Evolutionary conservation across 495 filamentous ascomycete species (phyloP).

Genomic region (Neurospora sp.): DNA sequence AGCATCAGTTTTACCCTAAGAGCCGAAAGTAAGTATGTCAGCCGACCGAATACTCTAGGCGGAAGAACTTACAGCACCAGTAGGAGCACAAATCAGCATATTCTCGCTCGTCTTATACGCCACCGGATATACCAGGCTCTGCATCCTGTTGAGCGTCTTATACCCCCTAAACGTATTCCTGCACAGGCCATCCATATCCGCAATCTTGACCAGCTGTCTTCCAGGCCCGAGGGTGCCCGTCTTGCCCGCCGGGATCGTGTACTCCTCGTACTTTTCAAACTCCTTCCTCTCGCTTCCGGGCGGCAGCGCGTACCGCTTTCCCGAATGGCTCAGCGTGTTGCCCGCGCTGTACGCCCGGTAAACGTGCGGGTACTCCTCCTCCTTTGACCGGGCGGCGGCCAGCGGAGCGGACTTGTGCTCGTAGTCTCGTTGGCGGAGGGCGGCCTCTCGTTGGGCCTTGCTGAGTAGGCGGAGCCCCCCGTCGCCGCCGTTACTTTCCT

Average conservation of each 20-base stretch:
- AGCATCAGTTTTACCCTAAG: constrained; percentile 84
- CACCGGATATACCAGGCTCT: constrained; percentile 90
- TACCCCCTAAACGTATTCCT: constrained; percentile 89
- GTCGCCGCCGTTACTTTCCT: constrained; percentile 24
- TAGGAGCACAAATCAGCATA: constrained; percentile 97
- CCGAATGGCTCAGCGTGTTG: constrained; percentile 66
- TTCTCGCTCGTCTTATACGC: constrained; percentile 95
- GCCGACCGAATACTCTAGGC: too few species aligned
- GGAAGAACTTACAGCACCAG: constrained; percentile 58
- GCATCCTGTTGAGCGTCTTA: constrained; percentile 91
- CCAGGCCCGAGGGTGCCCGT: constrained; percentile 62
- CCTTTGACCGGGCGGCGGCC: constrained; percentile 47
- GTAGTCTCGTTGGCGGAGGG: constrained; percentile 59
- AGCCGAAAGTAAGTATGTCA: neutral
- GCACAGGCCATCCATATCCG: constrained; percentile 82
- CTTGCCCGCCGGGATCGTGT: constrained; percentile 69
- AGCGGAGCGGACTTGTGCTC: constrained; percentile 74
- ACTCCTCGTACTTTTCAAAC: constrained; percentile 72
- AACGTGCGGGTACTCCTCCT: constrained; percentile 80
- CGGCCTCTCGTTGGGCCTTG: constrained; percentile 64
- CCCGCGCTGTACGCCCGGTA: constrained; percentile 74
- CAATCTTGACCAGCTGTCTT: constrained; percentile 66
- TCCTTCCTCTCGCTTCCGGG: constrained; percentile 47
- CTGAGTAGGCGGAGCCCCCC: constrained; percentile 54
- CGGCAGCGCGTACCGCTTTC: constrained; percentile 68